These are phyloP conservation scores for Aspergillus mulundensis DNA, from an alignment of 495 filamentous ascomycete species.

Conservation along the genomic window DNA sequence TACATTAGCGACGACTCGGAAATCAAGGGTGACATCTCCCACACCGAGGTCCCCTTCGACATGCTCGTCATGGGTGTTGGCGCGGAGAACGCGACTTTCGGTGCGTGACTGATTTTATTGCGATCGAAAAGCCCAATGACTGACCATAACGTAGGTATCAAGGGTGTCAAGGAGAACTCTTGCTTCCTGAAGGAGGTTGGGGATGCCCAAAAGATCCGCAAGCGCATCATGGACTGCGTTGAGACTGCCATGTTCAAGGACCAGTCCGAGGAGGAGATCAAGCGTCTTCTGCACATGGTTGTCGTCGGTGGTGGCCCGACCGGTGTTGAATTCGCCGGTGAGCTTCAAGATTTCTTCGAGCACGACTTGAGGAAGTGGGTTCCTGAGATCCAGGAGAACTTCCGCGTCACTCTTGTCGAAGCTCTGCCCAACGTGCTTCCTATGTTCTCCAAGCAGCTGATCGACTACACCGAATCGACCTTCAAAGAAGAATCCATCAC, in stretches of 20 bases:
- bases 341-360: conserved; percentile 98
- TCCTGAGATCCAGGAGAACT: conserved; percentile 87
- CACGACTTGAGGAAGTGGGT: conserved; percentile 97
- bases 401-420: conserved; percentile 96
- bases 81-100: conserved; percentile 98
- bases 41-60: conserved; percentile 93
- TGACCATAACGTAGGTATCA: conserved; percentile 59
- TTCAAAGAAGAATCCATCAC: conserved; percentile 98
- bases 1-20: conserved; percentile 89
- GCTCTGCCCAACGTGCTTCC: conserved; percentile 97
- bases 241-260: conserved; percentile 99
- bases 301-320: conserved; percentile 97
- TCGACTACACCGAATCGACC: conserved; percentile 97
- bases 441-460: conserved; percentile 98
- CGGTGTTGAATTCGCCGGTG: conserved; percentile 96
- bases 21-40: conserved; percentile 74
- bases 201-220: conserved; percentile 93
- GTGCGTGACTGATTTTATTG: conserved; percentile 37
- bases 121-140: neutral
- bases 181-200: conserved; percentile 98
- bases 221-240: conserved; percentile 98
- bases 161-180: conserved; percentile 88
- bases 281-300: conserved; percentile 97
- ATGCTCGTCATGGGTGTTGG: conserved; percentile 97
- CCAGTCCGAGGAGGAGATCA: conserved; percentile 81